These are phyloP conservation scores for Penicillium steckii DNA, from an alignment of 495 filamentous ascomycete genomes.

Conservation along the genomic window DNA sequence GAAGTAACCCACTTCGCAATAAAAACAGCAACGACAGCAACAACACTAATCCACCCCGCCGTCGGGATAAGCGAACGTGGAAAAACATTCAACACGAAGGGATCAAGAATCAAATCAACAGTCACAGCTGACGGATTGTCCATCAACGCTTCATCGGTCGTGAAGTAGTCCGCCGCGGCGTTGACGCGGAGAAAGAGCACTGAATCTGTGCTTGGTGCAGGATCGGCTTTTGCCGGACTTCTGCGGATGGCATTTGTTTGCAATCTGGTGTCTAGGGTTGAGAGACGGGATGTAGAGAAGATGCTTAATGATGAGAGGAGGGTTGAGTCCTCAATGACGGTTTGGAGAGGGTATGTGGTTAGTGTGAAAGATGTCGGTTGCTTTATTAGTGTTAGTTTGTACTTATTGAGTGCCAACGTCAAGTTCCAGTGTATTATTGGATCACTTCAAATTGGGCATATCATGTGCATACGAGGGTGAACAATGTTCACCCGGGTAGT, in stretches of 20 bases:
- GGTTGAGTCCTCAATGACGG: conserved; percentile 57
- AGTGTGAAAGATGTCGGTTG: conserved; percentile 86
- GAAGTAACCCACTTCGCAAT: conserved; percentile 32
- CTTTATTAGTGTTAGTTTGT: conserved; percentile 51
- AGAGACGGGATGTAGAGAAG: conserved; percentile 57
- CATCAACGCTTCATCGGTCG: conserved; percentile 73
- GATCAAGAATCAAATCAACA: conserved; percentile 88
- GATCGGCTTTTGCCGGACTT: conserved; percentile 10
- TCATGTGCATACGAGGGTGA: background rate
- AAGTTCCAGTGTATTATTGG: too few species aligned
- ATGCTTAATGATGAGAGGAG: conserved; percentile 62
- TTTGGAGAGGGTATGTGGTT: conserved; percentile 52
- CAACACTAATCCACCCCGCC: conserved; percentile 54
- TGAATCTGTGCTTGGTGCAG: conserved; percentile 43
- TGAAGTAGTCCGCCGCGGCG: conserved; percentile 82
- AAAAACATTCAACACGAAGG: conserved; percentile 70
- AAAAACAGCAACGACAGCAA: conserved; percentile 53
- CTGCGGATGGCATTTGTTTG: conserved; percentile 18
- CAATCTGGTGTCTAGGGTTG: conserved; percentile 13
- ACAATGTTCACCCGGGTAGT: too few species aligned
- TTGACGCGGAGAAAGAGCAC: conserved; percentile 74
- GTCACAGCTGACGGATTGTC: conserved; percentile 66
- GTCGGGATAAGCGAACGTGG: conserved; percentile 70
- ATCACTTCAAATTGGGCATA: too few species aligned
- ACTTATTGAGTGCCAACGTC: too few species aligned